Base-by-base conservation (phyloP, 805 yeast species). In the Wickerhamomyces mucosus region DNA sequence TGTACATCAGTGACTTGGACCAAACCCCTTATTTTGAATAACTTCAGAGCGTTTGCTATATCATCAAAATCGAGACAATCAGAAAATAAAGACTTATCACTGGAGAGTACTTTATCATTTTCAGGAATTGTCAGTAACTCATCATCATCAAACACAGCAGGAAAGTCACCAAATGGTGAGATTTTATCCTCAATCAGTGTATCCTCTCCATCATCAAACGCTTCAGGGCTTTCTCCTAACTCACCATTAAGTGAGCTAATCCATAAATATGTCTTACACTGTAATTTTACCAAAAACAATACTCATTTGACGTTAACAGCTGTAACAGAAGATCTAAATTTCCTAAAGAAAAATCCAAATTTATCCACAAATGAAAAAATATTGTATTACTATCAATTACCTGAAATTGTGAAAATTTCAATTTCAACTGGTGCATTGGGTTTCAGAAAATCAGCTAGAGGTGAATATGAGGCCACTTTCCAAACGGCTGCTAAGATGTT, bases 391-490 rank as follows among this genome's bases (percentile, higher is more conserved):
- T 62, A 84, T 44, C 75, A 79, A 39, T 70, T 88, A 29, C 92
- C 86, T 17, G 89, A 88, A 56, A 78, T 74, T 40, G 76, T 79
- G 18, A 67, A 72, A 41, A 52, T 78, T 27, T 72, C 78, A 15
- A 60, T 83, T 31, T 71, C 84, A 7, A 79, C 95, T 0, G 98
- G 98, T 31, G 74, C 72, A 51, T 63, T 85, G 31, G 98, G 97
- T 4, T 89, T 86, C 65, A 72, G 85, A 49, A 85, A 86, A 49
- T 73, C 92, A 13, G 85, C 85, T 35, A 75, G 96, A 58, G 84
- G 94, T 29, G 95, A 85, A 55, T 84, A 83, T 50, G 98, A 89
- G 58, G 96, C 95, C 2, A 80, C 80, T 11, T 88, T 79, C 64
- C 96, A 86, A 55, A 78, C 89, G 8, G 63, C 86, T 12, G 63